phyloP scores from a whole-genome alignment of 1,284 basidiomycete genomes.

The Sporisorium graminicola region DNA sequence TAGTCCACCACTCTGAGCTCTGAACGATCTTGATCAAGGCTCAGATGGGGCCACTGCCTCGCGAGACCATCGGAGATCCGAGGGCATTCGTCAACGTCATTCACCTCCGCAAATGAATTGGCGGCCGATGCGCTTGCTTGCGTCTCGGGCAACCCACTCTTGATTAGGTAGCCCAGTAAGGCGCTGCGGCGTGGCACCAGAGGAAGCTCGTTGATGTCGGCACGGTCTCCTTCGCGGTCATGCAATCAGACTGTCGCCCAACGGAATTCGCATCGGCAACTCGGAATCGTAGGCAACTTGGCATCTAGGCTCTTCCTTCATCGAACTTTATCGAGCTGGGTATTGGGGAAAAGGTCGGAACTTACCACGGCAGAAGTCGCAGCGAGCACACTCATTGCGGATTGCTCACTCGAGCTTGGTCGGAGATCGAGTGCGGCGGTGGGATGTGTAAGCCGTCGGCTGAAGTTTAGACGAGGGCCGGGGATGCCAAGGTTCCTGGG shows the following conservation, averaged over 20 bases:
- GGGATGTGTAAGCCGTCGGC: not conserved
- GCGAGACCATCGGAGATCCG: not conserved
- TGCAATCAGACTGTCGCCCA: not conserved
- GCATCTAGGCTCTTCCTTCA: conserved; percentile 11
- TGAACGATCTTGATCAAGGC: not conserved
- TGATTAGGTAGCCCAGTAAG: not conserved
- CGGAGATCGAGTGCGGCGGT: not conserved
- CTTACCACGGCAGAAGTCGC: conserved; percentile 25
- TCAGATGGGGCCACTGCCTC: no score
- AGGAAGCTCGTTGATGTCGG: not conserved
- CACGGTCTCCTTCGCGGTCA: not conserved
- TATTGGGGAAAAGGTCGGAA: not conserved
- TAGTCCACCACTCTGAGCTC: not conserved
- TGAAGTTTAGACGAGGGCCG: not conserved
- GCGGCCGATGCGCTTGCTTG: conserved; percentile 2
- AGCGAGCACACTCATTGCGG: conserved; percentile 9
- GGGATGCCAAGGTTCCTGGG: not conserved
- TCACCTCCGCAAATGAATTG: not conserved
- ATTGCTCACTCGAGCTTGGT: not conserved
- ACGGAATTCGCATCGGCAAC: not conserved
- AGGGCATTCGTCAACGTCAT: conserved; percentile 1
- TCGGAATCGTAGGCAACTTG: not conserved
- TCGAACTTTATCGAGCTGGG: not conserved
- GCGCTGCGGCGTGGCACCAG: not conserved
- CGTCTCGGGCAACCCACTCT: not conserved